These are phyloP conservation scores for Cutaneotrichosporon curvatum DNA, from an alignment of 1,284 basidiomycete genomes.

Conservation along the genomic window DNA sequence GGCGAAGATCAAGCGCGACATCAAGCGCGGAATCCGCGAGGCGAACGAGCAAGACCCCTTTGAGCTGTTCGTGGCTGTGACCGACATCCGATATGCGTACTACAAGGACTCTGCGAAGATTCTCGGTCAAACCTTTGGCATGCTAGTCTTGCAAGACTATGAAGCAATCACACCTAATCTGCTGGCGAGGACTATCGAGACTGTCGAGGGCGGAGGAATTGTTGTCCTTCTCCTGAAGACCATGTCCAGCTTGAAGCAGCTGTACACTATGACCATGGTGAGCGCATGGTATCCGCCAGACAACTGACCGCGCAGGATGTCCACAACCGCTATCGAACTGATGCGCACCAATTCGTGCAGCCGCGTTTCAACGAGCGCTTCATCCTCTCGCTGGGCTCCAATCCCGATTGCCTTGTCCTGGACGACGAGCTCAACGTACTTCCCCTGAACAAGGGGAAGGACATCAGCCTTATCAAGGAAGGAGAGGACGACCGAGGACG, in stretches of 20 bases:
- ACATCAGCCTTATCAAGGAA: conserved; percentile 56
- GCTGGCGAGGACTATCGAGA: conserved; percentile 94
- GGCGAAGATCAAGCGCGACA: conserved; percentile 87
- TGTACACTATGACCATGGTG: conserved; percentile 96
- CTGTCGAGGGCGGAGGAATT: conserved; percentile 93
- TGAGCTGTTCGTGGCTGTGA: conserved; percentile 97
- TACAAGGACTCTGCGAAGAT: conserved; percentile 95
- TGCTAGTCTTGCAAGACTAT: conserved; percentile 96
- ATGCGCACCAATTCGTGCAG: conserved; percentile 79
- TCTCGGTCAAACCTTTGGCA: conserved; percentile 94
- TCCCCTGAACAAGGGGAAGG: conserved; percentile 91
- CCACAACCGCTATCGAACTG: conserved; percentile 84
- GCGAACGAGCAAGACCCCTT: conserved; percentile 94
- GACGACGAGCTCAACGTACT: conserved; percentile 98
- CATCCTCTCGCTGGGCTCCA: conserved; percentile 85
- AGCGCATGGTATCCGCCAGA: conserved; percentile 23
- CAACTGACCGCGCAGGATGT: conserved; percentile 62
- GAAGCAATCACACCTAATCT: conserved; percentile 98
- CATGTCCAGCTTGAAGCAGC: conserved; percentile 86
- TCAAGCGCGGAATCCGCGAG: conserved; percentile 88
- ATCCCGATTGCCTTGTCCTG: conserved; percentile 82
- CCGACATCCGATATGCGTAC: conserved; percentile 95
- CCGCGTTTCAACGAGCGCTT: conserved; percentile 99
- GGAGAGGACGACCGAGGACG: conserved; percentile 40
- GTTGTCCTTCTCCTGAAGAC: conserved; percentile 89